Base-by-base conservation (phyloP, 83 land plant genomes). In the Picea engelmannii region DNA sequence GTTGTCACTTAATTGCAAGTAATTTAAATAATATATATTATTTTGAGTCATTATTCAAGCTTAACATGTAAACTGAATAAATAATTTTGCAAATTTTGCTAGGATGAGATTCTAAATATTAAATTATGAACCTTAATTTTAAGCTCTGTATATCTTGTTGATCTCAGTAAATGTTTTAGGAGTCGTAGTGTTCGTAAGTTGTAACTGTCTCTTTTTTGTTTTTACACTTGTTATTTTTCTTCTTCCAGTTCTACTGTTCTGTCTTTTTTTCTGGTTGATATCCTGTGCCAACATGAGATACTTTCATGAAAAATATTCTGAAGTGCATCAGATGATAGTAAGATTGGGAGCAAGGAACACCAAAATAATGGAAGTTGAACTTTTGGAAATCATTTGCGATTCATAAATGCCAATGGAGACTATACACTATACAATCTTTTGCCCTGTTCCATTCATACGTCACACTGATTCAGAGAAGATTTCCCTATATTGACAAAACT, bases 261-360 rank as follows among this genome's bases (percentile, higher is more conserved):
- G 25, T 9, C 15, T 67, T 67, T 67, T 11, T 31, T 35, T 66
- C 12, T 9, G 3, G 38, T 38, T 67, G 25, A 35, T 31, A 9
- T 67, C 70, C 70, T 67, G 70, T 67, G 70, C 38, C 24, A 67
- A 35, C 42, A 31, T 67, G 35, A 31, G 42, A 67, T 31, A 67
- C 16, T 67, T 67, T 31, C 42, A 67, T 68, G 42, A 68, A 40
- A 49, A 49, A 9, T 15, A 27, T 68, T 42, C 42, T 68, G 38
- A 67, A 24, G 73, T 35, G 8, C 42, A 16, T 68, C 18, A 68
- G 73, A 27, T 27, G 73, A 68, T 17, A 35, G 20, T 38, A 40
- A 68, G 35, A 68, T 68, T 38, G 73, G 73, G 38, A 68, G 38
- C 17, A 68, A 27, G 17, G 44, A 49, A 49, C 55, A 2, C 55